Percentiles rank a stretch among this genome's conserved stretches.
phyloP scores from a whole-genome alignment of 371 early-diverging fungal species.

The Actinomortierella wolfii region DNA sequence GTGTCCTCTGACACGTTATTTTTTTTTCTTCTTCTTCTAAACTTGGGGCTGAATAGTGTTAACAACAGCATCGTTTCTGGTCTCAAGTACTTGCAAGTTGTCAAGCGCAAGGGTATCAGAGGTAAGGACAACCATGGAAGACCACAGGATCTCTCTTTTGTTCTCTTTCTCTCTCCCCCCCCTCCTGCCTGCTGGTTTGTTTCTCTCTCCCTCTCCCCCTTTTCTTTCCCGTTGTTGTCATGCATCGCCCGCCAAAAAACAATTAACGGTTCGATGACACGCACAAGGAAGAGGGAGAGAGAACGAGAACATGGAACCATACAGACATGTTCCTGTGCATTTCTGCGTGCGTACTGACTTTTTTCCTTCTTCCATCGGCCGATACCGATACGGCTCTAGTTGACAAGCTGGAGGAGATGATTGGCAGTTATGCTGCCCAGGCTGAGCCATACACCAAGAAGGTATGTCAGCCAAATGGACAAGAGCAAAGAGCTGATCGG shows the following conservation, averaged over 20 bases:
- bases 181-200: slow-evolving; percentile 1
- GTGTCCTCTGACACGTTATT: background rate
- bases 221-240: background rate
- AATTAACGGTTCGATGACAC: no score
- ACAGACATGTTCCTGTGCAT: background rate
- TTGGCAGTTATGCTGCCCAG: slow-evolving; percentile 92
- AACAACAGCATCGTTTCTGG: slow-evolving; percentile 96
- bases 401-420: slow-evolving; percentile 94
- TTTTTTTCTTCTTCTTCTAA: background rate
- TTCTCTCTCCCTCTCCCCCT: background rate
- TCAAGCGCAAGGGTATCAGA: slow-evolving; percentile 84
- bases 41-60: slow-evolving; percentile 54
- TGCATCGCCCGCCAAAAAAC: no score
- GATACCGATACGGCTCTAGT: slow-evolving; percentile 53
- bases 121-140: slow-evolving; percentile 12
- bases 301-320: background rate
- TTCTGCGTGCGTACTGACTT: background rate
- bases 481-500: no score
- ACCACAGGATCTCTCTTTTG: background rate
- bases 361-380: background rate
- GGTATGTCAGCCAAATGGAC: slow-evolving; percentile 12
- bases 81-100: slow-evolving; percentile 91
- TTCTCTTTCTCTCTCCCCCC: no score
- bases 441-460: slow-evolving; percentile 50
- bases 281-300: no score